phyloP scores from a whole-genome alignment of 2,329 filamentous ascomycete genomes.

The Aureobasidium namibiae region DNA sequence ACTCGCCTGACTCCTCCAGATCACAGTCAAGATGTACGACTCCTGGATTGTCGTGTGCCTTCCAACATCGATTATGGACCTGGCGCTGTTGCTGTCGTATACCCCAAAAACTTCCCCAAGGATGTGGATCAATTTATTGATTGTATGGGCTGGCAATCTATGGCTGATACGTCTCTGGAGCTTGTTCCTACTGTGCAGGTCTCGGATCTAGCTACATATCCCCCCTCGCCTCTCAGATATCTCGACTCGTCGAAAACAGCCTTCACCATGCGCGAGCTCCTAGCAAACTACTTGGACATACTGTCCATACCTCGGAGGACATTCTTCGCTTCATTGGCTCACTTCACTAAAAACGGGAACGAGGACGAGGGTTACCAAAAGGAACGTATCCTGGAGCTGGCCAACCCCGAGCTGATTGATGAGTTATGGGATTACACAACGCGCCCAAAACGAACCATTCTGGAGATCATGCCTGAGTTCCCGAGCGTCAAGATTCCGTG shows the following conservation, averaged over 20 bases:
- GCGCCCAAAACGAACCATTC: slow-evolving; percentile 76
- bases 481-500: slow-evolving; percentile 73
- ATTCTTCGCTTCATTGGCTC: slow-evolving; percentile 72
- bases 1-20: slow-evolving; percentile 60
- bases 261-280: slow-evolving; percentile 62
- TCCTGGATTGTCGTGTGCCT: slow-evolving; percentile 53
- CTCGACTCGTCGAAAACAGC: slow-evolving; percentile 30
- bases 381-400: slow-evolving; percentile 77
- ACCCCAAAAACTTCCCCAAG: slow-evolving; percentile 74
- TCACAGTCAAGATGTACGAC: slow-evolving; percentile 93
- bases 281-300: slow-evolving; percentile 81
- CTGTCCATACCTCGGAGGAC: slow-evolving; percentile 79
- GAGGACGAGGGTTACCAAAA: slow-evolving; percentile 48
- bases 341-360: slow-evolving; percentile 62
- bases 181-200: slow-evolving; percentile 34
- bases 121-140: slow-evolving; percentile 74
- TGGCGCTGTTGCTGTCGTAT: slow-evolving; percentile 73
- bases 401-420: slow-evolving; percentile 68
- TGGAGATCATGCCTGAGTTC: slow-evolving; percentile 91
- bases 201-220: slow-evolving; percentile 26
- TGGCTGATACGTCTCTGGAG: slow-evolving; percentile 63
- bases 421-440: slow-evolving; percentile 96
- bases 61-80: slow-evolving; percentile 48
- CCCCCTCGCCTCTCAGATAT: slow-evolving; percentile 30
- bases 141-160: slow-evolving; percentile 66